Conservation (phyloP, 305 asterid species). For the Caryopteris hybrid region DNA sequence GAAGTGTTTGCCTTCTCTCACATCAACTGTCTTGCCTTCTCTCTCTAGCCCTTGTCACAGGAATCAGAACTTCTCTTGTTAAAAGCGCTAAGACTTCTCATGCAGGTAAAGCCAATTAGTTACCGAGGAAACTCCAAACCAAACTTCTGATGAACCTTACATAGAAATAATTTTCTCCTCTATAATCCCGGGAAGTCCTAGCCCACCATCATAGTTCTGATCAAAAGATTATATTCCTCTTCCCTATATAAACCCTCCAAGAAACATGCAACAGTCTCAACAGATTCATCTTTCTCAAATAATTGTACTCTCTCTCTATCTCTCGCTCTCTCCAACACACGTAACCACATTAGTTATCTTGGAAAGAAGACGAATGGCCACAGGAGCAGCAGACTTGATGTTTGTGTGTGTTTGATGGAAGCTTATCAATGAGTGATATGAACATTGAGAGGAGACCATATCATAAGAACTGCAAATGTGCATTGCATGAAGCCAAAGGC, state of each 20-base stretch:
- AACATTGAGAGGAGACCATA: slow-evolving; percentile 40
- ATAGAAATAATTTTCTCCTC: neutral
- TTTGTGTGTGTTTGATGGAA: slow-evolving; percentile 22
- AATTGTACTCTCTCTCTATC: too few species aligned
- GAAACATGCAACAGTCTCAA: neutral
- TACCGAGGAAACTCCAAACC: neutral
- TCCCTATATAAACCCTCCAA: slow-evolving; percentile 18
- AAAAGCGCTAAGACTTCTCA: neutral
- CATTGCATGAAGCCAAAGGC: slow-evolving; percentile 26
- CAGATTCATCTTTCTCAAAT: too few species aligned
- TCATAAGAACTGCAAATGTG: slow-evolving; percentile 32
- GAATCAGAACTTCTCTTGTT: neutral
- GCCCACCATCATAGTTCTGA: slow-evolving; percentile 5
- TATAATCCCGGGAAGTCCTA: slow-evolving; percentile 2
- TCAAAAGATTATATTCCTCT: neutral
- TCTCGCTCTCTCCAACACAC: too few species aligned
- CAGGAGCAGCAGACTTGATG: slow-evolving; percentile 19
- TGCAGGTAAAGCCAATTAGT: neutral
- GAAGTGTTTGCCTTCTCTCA: too few species aligned
- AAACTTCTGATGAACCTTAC: slow-evolving; percentile 5
- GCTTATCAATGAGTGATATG: slow-evolving; percentile 24
- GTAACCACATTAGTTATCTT: neutral
- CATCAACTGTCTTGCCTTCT: neutral
- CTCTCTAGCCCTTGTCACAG: neutral
- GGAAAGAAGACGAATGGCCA: slow-evolving; percentile 12